Base-by-base conservation (phyloP, 345 rosid genomes). In the Raphanus raphanistrum region DNA sequence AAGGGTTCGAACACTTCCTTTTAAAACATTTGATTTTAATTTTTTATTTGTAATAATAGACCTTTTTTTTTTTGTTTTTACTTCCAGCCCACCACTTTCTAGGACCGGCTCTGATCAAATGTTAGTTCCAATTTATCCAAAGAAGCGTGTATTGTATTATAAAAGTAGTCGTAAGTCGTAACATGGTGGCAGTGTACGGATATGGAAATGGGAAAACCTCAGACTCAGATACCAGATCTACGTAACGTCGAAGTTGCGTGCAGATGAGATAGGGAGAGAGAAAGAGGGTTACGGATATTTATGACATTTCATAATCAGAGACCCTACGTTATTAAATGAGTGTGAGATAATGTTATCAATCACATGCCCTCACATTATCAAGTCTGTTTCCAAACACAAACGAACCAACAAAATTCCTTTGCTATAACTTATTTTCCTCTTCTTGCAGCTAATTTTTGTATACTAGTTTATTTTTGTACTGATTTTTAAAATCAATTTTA, bases 361-460 rank as follows among this genome's bases (percentile, higher is more conserved):
- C 52, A 45, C 52, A 13, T 45, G 52, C 6, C 52, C 52, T 45
- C 16, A 13, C 16, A 45, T 45, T 45, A 45, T 13, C 12, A 45
- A 12, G 54, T 13, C 16, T 13, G 16, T 45, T 45, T 45, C 54
- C 54, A 45, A 45, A 45, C 54, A 45, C 54, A 13, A 45, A 29
- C 76, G 71, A 71, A 77, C 76, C 61, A 77, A 41, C 75, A 41
- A 38, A 54, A 8, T 70, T 58, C 63, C 58, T 76, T 70, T 43
- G 3, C 63, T 35, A 16, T 41, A 10, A 41, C 48, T 21, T 16
- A 60, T 28, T 31, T 58, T 10, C 33, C 13, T n/a, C 5, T 68
- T 32, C 13, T 48, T 60, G 10, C 17, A 17, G 15, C 43, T n/a
- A 25, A 4, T 45, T 45, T 35, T 45, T 11, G 52, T 45, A 12